Base-by-base conservation (phyloP, 192 early-diverging fungal genomes). In the Coemansia sp. region DNA sequence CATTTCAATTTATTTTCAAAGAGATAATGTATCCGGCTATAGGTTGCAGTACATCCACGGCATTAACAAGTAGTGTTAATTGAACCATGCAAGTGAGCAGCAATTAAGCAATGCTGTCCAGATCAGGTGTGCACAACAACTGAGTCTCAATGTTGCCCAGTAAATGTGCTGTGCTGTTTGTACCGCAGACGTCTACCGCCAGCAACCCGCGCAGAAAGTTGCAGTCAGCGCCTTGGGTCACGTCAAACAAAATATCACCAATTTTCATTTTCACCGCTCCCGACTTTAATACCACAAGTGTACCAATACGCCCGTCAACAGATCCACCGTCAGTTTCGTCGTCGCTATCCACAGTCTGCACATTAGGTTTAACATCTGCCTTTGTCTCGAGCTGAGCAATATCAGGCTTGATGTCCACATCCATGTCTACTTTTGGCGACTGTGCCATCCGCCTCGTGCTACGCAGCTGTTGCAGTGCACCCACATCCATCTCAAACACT, bases 201-300 rank as follows among this genome's bases (percentile, higher is more conserved):
- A 73, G 32, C 49, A 80, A n/a, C 0, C 69, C 69, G 43, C 72
- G 77, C 55, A 80, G 60, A 43, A 80, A 80, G 72, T 68, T 68
- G 60, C 71, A 70, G 25, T 67, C 67, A 14, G 77, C 67, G 15
- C 77, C 77, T 1, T 59, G 56, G 53, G 77, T 67, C 1, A 80
- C 69, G 54, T 80, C 77, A n/a, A 74, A 51, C 62, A 80, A 51
- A 14, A 80, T 57, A 12, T 64, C 67, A 65, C 77, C 77, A 4
- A 80, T 64, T 24, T 54, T 55, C 47, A 80, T 22, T 50, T 63
- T 59, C 1, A 74, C 72, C 5, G 67, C 72, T 2, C 77, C 77
- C 49, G 77, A 80, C 27, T 62, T 58, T 8, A 74, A 60, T 59
- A 80, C 61, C n/a, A 65, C 72, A 57, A 80, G 50, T 0, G 77